Base-by-base conservation (phyloP, 495 filamentous ascomycete species). In the Hyaloscypha bicolor region DNA sequence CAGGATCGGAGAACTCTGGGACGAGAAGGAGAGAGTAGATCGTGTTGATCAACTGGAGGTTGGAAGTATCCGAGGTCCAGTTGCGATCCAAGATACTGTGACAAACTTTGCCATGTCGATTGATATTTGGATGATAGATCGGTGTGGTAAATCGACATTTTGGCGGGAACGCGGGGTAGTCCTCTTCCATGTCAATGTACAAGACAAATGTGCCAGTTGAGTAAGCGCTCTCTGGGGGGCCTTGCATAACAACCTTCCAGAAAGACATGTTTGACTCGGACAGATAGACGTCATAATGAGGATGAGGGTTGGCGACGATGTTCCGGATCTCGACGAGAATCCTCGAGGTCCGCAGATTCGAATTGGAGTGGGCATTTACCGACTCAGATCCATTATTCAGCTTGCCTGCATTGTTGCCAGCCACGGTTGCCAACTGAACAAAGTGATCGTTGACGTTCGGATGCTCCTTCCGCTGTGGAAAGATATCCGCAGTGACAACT, bases 71-170 rank as follows among this genome's bases (percentile, higher is more conserved):
- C 19, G 65, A 67, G 31, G 63, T 67, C 68, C 58, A 71, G 21
- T 68, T 60, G 52, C 69, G 69, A 30, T 71, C 69, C n/a, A 71
- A 48, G n/a, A 69, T 71, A 29, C 65, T 67, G 37, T 71, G 65
- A 33, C 89, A 92, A 68, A 91, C 91, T 33, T 88, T 82, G 63
- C 89, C 89, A 6, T 91, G 81, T 62, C 87, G 84, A 71, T 91
- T 88, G 69, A 92, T 92, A 73, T 92, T 92, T 59, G 88, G 88
- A 74, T 92, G 89, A 72, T 91, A 91, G 72, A 92, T 91, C 70
- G 88, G 89, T 55, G 89, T 92, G 45, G 91, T 76, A 75, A 92
- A 91, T 55, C 89, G 87, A 65, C 90, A 89, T 75, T 90, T 90
- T 22, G 89, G 89, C 22, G 89, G 88, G 60, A 86, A 89, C 88